Percentiles rank a stretch among this genome's conserved stretches.
phyloP scores from a whole-genome alignment of 2,329 filamentous ascomycete genomes.

The Colletotrichum truncatum region DNA sequence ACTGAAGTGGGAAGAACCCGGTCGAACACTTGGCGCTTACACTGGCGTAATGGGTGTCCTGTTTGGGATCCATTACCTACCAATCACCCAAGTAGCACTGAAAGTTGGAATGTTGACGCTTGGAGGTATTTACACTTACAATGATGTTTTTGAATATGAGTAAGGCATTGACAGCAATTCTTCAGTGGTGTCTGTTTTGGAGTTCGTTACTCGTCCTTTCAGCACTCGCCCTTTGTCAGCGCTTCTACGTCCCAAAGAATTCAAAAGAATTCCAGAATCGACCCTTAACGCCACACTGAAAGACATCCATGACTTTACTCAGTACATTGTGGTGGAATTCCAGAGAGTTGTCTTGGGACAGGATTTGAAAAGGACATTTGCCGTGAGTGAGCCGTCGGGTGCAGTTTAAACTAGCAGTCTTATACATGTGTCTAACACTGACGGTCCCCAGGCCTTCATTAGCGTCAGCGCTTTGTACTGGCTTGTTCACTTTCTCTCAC shows the following conservation, averaged over 20 bases:
- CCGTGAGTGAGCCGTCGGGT: neutral
- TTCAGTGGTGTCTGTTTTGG: conserved; percentile 5
- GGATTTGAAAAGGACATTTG: conserved; percentile 8
- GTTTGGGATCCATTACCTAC: conserved; percentile 12
- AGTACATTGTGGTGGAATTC: neutral
- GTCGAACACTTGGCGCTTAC: conserved; percentile 15
- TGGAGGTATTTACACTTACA: neutral
- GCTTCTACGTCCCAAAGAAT: neutral
- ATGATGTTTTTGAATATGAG: neutral
- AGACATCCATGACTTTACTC: conserved; percentile 19
- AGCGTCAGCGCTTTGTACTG: neutral
- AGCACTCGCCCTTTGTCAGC: neutral
- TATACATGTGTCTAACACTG: no score
- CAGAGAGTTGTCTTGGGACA: conserved; percentile 9
- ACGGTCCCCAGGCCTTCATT: conserved; percentile 14
- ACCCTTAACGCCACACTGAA: conserved; percentile 11
- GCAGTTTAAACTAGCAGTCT: no score
- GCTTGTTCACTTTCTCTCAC: neutral
- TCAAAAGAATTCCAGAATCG: neutral
- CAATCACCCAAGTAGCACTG: conserved; percentile 3
- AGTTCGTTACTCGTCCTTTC: conserved; percentile 12
- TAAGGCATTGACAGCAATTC: neutral
- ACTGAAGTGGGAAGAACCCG: conserved; percentile 15
- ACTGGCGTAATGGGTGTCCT: neutral
- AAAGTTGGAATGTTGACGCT: conserved; percentile 10